Base-by-base conservation (phyloP, 2,329 filamentous ascomycete genomes). In the Trichoderma sp. region DNA sequence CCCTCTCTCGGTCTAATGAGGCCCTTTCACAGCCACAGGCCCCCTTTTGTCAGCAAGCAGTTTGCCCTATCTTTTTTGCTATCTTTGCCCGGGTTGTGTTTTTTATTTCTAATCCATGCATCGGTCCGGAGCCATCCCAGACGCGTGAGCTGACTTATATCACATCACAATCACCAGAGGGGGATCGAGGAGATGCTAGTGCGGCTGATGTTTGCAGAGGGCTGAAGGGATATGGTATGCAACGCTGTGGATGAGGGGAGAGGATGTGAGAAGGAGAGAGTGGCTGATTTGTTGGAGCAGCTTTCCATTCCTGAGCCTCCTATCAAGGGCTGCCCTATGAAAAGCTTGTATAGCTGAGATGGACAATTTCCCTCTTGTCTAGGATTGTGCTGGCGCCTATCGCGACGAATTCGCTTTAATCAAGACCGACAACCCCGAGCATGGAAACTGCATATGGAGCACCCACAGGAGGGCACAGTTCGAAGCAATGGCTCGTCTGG, bases 151-250 rank as follows among this genome's bases (percentile, higher is more conserved):
- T 59, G 52, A 49, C 54, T 66, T 59, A 59, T 28, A 66, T 66
- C 63, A 58, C 63, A 66, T 66, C 52, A 66, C 63, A 28, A 43
- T 58, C 39, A 54, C 60, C 49, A 43, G 60, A 55, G 63, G 52
- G 63, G 52, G 51, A 39, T 32, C 52, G 26, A 66, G 52, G 39
- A 66, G 37, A 34, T 34, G 18, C 39, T 43, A 18, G 18, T 18
- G 37, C n/a, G 51, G n/a, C 63, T 13, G 28, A 8, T 37, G 37
- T 66, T n/a, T 43, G 49, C 54, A 30, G 26, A 21, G 18, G n/a
- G 28, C 28, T 24, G 28, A 18, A 49, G 8, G 63, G n/a, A 46
- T 46, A 66, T 51, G 63, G 10, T n/a, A 8, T n/a, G 39, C 39
- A 43, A 43, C 39, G 39, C 26, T 49, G 30, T 18, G 30, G 16